Conservation (phyloP, 2,329 filamentous ascomycete genomes). For the Chaetomium sp. region DNA sequence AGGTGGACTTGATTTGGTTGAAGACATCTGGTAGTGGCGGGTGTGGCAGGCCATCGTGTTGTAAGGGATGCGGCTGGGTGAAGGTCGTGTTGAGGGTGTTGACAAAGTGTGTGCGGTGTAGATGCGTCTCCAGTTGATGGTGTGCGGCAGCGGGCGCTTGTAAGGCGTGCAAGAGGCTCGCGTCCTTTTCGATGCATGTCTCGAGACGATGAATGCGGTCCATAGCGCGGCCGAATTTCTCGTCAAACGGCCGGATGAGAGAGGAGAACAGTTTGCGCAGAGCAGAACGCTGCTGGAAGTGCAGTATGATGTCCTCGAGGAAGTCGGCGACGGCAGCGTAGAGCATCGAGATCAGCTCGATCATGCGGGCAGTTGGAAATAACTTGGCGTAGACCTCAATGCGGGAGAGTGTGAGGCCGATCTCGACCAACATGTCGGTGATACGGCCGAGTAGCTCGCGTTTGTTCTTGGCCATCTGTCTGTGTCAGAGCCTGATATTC, state of each 20-base stretch:
- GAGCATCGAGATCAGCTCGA: constrained; percentile 24
- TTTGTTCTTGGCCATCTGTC: constrained; percentile 24
- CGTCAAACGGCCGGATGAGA: constrained; percentile 13
- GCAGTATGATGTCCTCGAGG: constrained; percentile 18
- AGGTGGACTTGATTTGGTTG: constrained; percentile 17
- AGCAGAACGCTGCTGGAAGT: constrained; percentile 13
- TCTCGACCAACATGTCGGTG: constrained; percentile 24
- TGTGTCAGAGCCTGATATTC: background rate
- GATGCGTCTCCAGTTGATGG: constrained; percentile 8
- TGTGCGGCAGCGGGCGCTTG: constrained; percentile 9
- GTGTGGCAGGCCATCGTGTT: background rate
- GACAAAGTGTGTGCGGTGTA: constrained; percentile 8
- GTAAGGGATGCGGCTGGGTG: background rate
- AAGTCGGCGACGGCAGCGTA: constrained; percentile 26
- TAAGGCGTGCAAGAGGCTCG: constrained; percentile 11
- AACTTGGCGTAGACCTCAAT: constrained; percentile 21
- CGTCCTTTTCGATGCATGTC: constrained; percentile 16
- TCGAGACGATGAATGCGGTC: constrained; percentile 14
- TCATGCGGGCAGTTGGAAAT: constrained; percentile 24
- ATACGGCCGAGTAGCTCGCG: constrained; percentile 21
- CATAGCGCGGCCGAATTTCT: constrained; percentile 15
- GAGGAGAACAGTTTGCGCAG: constrained; percentile 8
- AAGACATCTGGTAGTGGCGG: constrained; percentile 2
- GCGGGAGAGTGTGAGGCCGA: constrained; percentile 23
- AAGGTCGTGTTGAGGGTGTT: background rate